phyloP scores from a whole-genome alignment of 805 yeast species.

The Starmerella kuoi region DNA sequence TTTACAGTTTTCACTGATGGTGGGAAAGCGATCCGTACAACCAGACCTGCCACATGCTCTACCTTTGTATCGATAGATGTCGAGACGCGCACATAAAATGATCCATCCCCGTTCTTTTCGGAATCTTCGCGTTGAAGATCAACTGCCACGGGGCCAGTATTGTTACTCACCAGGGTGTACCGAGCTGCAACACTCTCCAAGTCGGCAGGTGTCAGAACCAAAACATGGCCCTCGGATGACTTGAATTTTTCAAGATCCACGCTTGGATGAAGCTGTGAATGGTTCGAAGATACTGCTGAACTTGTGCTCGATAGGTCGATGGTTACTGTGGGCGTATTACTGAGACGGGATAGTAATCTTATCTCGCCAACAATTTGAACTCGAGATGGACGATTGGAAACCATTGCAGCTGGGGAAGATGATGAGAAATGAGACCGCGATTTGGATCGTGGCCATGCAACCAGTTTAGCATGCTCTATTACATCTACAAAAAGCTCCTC shows the following conservation, averaged over 20 bases:
- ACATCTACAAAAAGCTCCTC: constrained; percentile 84
- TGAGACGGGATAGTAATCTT: constrained; percentile 52
- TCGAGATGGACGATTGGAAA: constrained; percentile 13
- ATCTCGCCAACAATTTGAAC: constrained; percentile 47
- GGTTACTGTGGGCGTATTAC: constrained; percentile 65
- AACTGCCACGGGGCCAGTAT: constrained; percentile 44
- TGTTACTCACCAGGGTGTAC: constrained; percentile 42
- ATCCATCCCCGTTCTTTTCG: constrained; percentile 27
- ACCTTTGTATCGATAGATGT: constrained; percentile 37
- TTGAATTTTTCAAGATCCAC: constrained; percentile 46
- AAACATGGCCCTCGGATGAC: constrained; percentile 30
- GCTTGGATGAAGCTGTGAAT: constrained; percentile 50
- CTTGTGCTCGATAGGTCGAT: constrained; percentile 25
- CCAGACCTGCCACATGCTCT: constrained; percentile 38
- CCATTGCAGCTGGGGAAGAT: not conserved
- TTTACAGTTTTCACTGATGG: constrained; percentile 30
- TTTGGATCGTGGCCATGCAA: constrained; percentile 32
- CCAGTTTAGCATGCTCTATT: constrained; percentile 45
- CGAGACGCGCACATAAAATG: constrained; percentile 49
- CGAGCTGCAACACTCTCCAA: constrained; percentile 53
- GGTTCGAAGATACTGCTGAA: constrained; percentile 6
- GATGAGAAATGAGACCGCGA: not conserved
- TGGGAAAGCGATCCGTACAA: constrained; percentile 33
- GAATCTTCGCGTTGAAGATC: constrained; percentile 30
- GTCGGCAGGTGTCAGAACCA: constrained; percentile 80